phyloP scores from a whole-genome alignment of 2,329 filamentous ascomycete genomes.

The Biscogniauxia sp. region DNA sequence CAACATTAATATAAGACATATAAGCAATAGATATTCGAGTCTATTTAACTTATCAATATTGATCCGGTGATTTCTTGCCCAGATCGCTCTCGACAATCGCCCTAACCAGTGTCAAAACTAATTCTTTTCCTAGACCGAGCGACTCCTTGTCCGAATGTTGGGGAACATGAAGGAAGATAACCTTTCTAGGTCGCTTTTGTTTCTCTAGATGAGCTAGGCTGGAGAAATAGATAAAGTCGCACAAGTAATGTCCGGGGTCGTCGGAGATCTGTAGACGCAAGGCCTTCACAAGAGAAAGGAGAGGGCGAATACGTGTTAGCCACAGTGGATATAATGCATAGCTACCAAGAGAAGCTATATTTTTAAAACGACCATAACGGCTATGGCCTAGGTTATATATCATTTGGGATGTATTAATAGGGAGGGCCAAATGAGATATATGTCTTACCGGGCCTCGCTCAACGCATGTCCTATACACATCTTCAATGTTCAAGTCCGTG shows the following conservation, averaged over 20 bases:
- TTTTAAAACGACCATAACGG: conserved; percentile 4
- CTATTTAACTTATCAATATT: too few relatives aligned
- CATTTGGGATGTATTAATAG: not conserved
- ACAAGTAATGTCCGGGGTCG: conserved; percentile 71
- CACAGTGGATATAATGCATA: not conserved
- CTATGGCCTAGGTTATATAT: not conserved
- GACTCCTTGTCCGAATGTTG: conserved; percentile 50
- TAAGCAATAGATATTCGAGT: too few relatives aligned
- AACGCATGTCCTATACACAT: conserved; percentile 57
- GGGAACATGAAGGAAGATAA: conserved; percentile 73
- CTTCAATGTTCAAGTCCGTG: conserved; percentile 56
- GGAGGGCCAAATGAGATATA: not conserved
- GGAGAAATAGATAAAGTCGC: conserved; percentile 76
- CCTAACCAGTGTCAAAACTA: conserved; percentile 54
- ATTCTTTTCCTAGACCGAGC: conserved; percentile 48
- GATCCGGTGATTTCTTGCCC: conserved; percentile 1
- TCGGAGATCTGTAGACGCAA: conserved; percentile 59
- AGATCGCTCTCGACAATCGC: conserved; percentile 48
- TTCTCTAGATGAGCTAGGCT: conserved; percentile 59
- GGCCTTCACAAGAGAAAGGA: conserved; percentile 6
- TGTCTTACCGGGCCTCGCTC: conserved; percentile 46
- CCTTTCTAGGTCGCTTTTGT: conserved; percentile 45
- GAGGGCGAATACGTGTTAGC: conserved; percentile 11
- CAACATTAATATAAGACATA: too few relatives aligned
- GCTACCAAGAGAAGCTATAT: not conserved